A percentile compares a stretch with the other conserved stretches of the same genome.
These are phyloP conservation scores for Agastache rugosa DNA, from an alignment of 257 asterid genomes.

Conservation along the genomic window DNA sequence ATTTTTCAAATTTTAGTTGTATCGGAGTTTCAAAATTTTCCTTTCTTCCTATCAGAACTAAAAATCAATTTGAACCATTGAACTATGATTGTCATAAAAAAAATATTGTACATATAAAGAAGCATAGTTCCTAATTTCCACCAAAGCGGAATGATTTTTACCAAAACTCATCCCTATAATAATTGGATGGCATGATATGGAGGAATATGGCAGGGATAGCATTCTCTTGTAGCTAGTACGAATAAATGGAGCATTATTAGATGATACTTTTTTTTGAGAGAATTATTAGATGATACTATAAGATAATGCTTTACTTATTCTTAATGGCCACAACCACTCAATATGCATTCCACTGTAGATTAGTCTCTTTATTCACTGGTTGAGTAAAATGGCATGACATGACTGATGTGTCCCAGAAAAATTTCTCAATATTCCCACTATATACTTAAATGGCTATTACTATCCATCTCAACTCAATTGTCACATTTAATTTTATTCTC, in stretches of 20 bases:
- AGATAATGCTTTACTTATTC: neutral
- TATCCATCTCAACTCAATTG: neutral
- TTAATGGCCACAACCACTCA: slow-evolving; percentile 22
- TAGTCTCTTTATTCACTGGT: neutral
- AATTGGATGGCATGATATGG: neutral
- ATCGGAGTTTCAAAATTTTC: too few species aligned
- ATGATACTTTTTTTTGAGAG: neutral
- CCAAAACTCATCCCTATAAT: neutral
- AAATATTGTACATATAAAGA: too few species aligned
- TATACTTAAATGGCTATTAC: neutral
- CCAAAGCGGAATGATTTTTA: neutral
- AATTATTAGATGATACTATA: neutral
- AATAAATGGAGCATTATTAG: neutral
- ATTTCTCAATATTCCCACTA: neutral
- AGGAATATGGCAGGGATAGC: slow-evolving; percentile 40
- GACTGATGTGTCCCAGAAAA: neutral
- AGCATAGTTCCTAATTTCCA: too few species aligned
- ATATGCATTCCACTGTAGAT: neutral
- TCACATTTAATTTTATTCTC: neutral
- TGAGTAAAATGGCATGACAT: neutral
- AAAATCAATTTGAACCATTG: too few species aligned
- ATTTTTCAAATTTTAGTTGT: too few species aligned
- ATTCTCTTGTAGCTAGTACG: neutral
- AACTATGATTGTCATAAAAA: too few species aligned
- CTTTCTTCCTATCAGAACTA: too few species aligned